phyloP scores from a whole-genome alignment of 2,329 filamentous ascomycete genomes.

The Coniochaeta hoffmannii region DNA sequence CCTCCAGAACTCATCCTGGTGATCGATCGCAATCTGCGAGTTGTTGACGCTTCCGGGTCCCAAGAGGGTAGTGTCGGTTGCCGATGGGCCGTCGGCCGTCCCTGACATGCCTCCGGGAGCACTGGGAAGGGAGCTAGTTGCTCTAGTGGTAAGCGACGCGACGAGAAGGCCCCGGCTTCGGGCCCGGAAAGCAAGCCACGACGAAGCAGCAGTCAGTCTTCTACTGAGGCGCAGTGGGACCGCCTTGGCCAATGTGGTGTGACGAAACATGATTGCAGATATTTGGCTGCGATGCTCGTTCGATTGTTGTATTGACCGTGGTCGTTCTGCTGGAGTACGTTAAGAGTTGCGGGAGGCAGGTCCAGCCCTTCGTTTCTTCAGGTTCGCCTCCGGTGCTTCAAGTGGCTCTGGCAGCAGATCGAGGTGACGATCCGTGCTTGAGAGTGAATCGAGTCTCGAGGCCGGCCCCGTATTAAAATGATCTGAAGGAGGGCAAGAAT shows the following conservation, averaged over 20 bases:
- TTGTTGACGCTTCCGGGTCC: neutral
- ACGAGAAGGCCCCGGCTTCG: neutral
- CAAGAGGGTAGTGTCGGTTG: neutral
- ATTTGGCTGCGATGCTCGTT: neutral
- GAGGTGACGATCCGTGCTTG: neutral
- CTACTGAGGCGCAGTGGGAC: neutral
- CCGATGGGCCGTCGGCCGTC: neutral
- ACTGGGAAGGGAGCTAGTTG: neutral
- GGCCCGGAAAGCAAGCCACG: neutral
- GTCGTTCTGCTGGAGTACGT: neutral
- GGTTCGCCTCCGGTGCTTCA: neutral
- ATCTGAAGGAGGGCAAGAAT: no score
- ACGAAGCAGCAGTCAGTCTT: neutral
- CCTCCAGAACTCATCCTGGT: slow-evolving; percentile 39
- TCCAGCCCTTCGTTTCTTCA: neutral
- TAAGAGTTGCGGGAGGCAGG: neutral
- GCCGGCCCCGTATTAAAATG: neutral
- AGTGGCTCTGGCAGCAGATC: neutral
- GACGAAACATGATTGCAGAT: neutral
- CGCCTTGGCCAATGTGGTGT: neutral
- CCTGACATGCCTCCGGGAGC: neutral
- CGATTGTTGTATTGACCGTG: neutral
- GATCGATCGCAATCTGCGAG: neutral
- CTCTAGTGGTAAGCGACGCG: neutral
- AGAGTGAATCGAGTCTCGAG: neutral